phyloP scores from a whole-genome alignment of 192 early-diverging fungal genomes.

The Coemansia sp. region DNA sequence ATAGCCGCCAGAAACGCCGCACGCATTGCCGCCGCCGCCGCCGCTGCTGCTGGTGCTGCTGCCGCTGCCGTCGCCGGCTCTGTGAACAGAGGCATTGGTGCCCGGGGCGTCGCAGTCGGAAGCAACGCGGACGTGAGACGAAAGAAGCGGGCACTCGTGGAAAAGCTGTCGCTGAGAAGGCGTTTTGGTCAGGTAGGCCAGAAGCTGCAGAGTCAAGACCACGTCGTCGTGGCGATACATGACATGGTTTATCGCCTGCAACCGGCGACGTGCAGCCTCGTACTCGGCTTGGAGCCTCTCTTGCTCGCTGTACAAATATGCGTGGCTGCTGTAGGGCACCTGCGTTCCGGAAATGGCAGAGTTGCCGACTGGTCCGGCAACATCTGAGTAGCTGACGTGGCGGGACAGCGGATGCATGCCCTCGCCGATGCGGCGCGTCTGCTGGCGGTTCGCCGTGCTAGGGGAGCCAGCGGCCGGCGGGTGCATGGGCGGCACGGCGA shows the following conservation, averaged over 20 bases:
- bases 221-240: constrained; percentile 81
- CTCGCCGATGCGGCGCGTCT: constrained; percentile 29
- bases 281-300: constrained; percentile 47
- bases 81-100: neutral
- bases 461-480: constrained; percentile 14
- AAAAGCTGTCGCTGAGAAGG: constrained; percentile 66
- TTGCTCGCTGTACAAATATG: constrained; percentile 45
- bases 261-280: constrained; percentile 29
- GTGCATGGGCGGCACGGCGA: constrained; percentile 16
- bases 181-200: constrained; percentile 89
- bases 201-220: constrained; percentile 74
- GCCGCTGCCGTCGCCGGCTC: constrained; percentile 17
- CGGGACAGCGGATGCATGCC: constrained; percentile 43
- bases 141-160: constrained; percentile 47
- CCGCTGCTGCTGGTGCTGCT: constrained; percentile 22
- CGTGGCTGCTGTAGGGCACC: constrained; percentile 35
- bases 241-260: constrained; percentile 52
- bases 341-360: constrained; percentile 20
- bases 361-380: constrained; percentile 1
- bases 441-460: constrained; percentile 19
- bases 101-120: neutral
- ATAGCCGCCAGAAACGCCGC: constrained; percentile 15
- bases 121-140: constrained; percentile 16
- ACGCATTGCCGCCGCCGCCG: constrained; percentile 12
- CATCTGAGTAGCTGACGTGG: constrained; percentile 33